A percentile compares a stretch with the other conserved stretches of the same genome.
phyloP scores from a whole-genome alignment of 352 stramenopile genomes.

The Thalassiosira oceanica region DNA sequence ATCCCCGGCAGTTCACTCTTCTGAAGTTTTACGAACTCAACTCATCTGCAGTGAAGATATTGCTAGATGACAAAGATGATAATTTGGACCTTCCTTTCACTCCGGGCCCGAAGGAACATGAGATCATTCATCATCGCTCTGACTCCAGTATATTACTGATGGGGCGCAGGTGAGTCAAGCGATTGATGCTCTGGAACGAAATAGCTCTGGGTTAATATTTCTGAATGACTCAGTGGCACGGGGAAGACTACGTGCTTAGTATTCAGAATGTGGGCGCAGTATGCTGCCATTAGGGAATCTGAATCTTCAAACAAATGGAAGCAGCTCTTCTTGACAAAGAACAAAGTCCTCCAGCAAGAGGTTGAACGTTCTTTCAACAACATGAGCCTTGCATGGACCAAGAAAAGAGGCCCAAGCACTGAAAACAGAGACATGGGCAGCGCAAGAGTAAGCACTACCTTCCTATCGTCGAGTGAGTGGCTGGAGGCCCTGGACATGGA shows the following conservation, averaged over 20 bases:
- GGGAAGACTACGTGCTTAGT: slow-evolving; percentile 44
- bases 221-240: slow-evolving; percentile 16
- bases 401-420: slow-evolving; percentile 8
- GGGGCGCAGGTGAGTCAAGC: not conserved
- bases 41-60: slow-evolving; percentile 27
- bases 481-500: slow-evolving; percentile 41
- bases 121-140: slow-evolving; percentile 11
- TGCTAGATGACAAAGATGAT: slow-evolving; percentile 41
- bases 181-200: slow-evolving; percentile 7
- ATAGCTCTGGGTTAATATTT: slow-evolving; percentile 47
- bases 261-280: slow-evolving; percentile 38
- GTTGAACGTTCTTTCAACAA: slow-evolving; percentile 41
- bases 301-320: too few species aligned
- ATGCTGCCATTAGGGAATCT: not conserved
- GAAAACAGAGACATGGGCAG: slow-evolving; percentile 4
- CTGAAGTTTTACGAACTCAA: slow-evolving; percentile 62
- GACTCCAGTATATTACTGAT: too few species aligned
- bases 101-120: slow-evolving; percentile 21
- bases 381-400: slow-evolving; percentile 48
- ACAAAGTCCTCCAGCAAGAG: slow-evolving; percentile 26
- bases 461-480: slow-evolving; percentile 52
- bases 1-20: slow-evolving; percentile 39
- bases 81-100: slow-evolving; percentile 51
- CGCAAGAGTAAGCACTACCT: slow-evolving; percentile 19
- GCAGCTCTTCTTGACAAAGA: slow-evolving; percentile 45